Base-by-base conservation (phyloP, 345 rosid genomes). In the Geranium rotundifolium region DNA sequence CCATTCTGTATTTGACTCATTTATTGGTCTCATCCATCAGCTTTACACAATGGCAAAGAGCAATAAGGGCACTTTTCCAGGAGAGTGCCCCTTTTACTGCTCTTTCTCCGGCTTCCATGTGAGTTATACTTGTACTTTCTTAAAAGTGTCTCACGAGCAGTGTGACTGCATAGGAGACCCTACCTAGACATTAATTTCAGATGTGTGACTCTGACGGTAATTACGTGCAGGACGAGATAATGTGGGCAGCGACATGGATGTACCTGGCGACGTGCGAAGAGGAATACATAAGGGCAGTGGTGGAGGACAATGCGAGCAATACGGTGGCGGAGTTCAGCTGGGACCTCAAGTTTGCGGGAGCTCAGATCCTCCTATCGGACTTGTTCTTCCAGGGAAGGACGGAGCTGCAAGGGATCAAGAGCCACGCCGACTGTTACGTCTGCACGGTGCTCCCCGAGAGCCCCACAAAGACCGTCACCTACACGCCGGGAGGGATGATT, bases 1-100 rank as follows among this genome's bases (percentile, higher is more conserved):
- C 37, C 3, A 31, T 2, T 31, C 37, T 31, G 7, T 31, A 31
- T 2, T 31, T 31, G 37, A 31, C 7, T 31, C 7, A 7, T 31
- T 31, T 31, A 7, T 31, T 41, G 70, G 59, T n/a, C n/a, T n/a
- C n/a, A n/a, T n/a, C n/a, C n/a, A n/a, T 65, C 82, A 92, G 96
- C 87, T 92, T 54, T 92, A 80, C 59, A 20, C 73, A 64, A 79
- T 92, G 27, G 95, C 98, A 0, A 84, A 78, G 63, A 16, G 66
- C 12, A 81, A 83, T 74, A 85, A 82, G 73, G 91, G 88, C 69
- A 84, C 87, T n/a, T 92, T 29, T 57, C 95, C 87, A 54, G 96
- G 98, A 73, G 98, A 86, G 79, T 92, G 97, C 75, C 98, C 98
- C 52, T 92, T 87, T 75, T 89, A 92, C 67, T 92, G 98, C 81